Evolutionary conservation across 176 grass and related monocot genomes (phyloP).

Genomic region (Ananas comosus): DNA sequence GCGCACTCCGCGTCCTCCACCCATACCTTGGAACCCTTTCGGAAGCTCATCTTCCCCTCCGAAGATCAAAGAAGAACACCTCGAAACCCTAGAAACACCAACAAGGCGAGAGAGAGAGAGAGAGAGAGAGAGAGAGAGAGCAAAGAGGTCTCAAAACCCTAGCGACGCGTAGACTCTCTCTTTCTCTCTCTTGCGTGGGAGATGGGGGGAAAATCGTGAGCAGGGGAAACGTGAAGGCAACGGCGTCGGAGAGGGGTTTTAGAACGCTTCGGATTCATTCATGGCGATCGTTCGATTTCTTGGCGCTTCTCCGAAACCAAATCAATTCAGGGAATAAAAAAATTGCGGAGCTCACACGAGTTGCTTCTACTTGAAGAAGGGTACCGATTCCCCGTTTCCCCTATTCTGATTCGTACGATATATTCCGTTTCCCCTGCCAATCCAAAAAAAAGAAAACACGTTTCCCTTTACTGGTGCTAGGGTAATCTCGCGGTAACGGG

Average conservation of each 20-base stretch:
- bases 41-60: constrained; percentile 56
- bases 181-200: background rate
- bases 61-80: background rate
- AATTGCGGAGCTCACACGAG: background rate
- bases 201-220: background rate
- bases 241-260: background rate
- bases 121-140: background rate
- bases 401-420: background rate
- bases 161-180: background rate
- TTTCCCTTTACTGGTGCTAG: background rate
- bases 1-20: constrained; percentile 80
- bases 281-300: background rate
- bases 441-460: background rate
- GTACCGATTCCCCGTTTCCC: background rate
- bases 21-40: constrained; percentile 92
- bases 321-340: background rate
- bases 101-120: background rate
- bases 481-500: background rate
- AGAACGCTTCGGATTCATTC: background rate
- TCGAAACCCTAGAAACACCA: constrained; percentile 8
- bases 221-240: background rate
- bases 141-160: constrained; percentile 9
- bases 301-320: background rate
- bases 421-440: background rate
- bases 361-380: background rate